Percentiles rank a stretch among this genome's conserved stretches.
phyloP scores from a whole-genome alignment of 768 basidiomycete genomes.

The Suillus luteus region DNA sequence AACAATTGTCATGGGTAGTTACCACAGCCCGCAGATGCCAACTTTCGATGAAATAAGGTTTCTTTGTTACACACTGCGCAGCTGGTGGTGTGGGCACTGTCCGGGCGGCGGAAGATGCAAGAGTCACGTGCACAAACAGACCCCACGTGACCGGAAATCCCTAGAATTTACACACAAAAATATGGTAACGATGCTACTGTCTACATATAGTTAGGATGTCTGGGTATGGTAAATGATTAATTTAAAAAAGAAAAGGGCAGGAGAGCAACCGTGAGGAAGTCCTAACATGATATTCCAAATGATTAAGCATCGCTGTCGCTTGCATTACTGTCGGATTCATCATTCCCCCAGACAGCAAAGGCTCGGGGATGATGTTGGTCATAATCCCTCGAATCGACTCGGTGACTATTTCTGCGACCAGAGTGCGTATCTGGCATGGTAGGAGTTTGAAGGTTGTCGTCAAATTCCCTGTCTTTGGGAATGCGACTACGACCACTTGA shows the following conservation, averaged over 20 bases:
- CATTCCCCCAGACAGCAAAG: slow-evolving; percentile 87
- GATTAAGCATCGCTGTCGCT: slow-evolving; percentile 63
- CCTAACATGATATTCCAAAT: not conserved
- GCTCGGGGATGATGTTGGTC: slow-evolving; percentile 46
- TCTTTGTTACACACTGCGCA: not conserved
- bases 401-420: slow-evolving; percentile 20
- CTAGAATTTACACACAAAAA: not conserved
- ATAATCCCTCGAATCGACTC: slow-evolving; percentile 21
- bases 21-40: not conserved
- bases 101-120: too few species aligned
- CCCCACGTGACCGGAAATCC: not conserved
- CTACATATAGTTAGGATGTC: slow-evolving; percentile 3
- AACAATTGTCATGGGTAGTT: slow-evolving; percentile 6
- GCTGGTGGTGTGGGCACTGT: not conserved
- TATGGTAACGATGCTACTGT: not conserved
- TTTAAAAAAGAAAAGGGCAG: not conserved
- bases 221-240: slow-evolving; percentile 6
- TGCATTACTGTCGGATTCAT: slow-evolving; percentile 84
- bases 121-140: not conserved
- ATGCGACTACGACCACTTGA: slow-evolving; percentile 56
- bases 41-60: not conserved
- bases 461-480: slow-evolving; percentile 59
- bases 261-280: not conserved
- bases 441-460: slow-evolving; percentile 63
- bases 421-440: slow-evolving; percentile 44